Base-by-base conservation (phyloP, 2,329 filamentous ascomycete genomes). In the Botrytis hyacinthi region DNA sequence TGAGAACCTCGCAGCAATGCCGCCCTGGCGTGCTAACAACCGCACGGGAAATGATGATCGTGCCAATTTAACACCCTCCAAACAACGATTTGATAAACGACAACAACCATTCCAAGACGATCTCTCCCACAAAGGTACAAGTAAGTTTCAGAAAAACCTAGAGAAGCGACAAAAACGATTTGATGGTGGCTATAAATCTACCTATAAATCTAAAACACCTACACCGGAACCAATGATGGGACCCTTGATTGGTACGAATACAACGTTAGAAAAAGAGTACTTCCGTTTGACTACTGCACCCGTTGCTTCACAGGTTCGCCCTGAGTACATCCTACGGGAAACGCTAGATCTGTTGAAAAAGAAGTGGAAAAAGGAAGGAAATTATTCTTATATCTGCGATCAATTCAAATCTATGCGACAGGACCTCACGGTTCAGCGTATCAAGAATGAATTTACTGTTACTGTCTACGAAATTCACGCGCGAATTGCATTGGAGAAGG, bases 331-430 rank as follows among this genome's bases (percentile, higher is more conserved):
- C 35, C 85, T 99, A 76, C 90, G 92, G 78, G 91, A 96, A 83
- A 95, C 95, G 9, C 84, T 99, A 82, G 93, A 97, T 78, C 85
- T 97, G 67, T 85, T 99, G 76, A 97, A 97, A 86, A 93, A 91
- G 85, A 98, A 97, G 84, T 99, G 96, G 96, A 92, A 91, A 81
- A 90, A 91, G 78, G 94, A 98, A 79, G 92, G 91, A 84, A 97
- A 98, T 84, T 99, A 99, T 83, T 91, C 90, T 78, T 99, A 98
- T 84, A 97, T 98, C 76, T 98, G 96, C 88, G 95, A 99, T 82
- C 96, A 99, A 87, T 97, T 99, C 87, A 99, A 99, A 84, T 98
- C 96, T 26, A 88, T 99, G 82, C 93, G 96, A 75, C 96, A 99
- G 87, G 96, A 99, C 85, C 88, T 99, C 82, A 99, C 96, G 57